Conservation (phyloP, 192 early-diverging fungal species). For the Geranomyces michiganensis region DNA sequence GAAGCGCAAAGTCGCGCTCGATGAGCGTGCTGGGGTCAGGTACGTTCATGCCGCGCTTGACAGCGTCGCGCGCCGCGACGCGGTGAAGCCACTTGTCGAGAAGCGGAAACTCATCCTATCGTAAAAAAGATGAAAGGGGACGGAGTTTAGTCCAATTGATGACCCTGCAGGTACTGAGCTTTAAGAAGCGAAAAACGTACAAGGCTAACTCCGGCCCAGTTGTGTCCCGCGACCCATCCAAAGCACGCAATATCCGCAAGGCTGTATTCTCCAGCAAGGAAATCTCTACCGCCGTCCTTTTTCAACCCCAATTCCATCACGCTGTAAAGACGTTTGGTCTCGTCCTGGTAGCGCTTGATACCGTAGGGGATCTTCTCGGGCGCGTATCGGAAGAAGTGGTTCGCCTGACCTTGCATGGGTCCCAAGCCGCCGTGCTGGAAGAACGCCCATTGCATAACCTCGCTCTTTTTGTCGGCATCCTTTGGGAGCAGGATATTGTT, state of each 20-base stretch:
- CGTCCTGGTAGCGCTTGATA: conserved; percentile 57
- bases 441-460: conserved; percentile 60
- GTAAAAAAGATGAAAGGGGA: no score
- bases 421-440: conserved; percentile 46
- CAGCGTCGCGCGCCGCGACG: conserved; percentile 39
- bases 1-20: conserved; percentile 20
- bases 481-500: conserved; percentile 46
- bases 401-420: conserved; percentile 50
- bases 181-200: not conserved
- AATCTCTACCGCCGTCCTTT: conserved; percentile 23
- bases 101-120: conserved; percentile 39
- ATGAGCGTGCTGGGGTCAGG: conserved; percentile 19
- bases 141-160: no score
- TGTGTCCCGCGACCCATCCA: conserved; percentile 40
- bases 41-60: conserved; percentile 41
- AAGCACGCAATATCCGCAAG: conserved; percentile 59
- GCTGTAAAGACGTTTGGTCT: conserved; percentile 51
- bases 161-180: no score
- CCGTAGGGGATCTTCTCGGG: conserved; percentile 58
- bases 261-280: conserved; percentile 43
- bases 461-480: conserved; percentile 45
- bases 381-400: conserved; percentile 51
- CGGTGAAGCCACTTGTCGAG: conserved; percentile 53
- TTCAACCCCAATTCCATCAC: conserved; percentile 40
- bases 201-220: conserved; percentile 32